These are phyloP conservation scores for Nitzschia inconspicua DNA, from an alignment of 108 stramenopile genomes.

Conservation along the genomic window DNA sequence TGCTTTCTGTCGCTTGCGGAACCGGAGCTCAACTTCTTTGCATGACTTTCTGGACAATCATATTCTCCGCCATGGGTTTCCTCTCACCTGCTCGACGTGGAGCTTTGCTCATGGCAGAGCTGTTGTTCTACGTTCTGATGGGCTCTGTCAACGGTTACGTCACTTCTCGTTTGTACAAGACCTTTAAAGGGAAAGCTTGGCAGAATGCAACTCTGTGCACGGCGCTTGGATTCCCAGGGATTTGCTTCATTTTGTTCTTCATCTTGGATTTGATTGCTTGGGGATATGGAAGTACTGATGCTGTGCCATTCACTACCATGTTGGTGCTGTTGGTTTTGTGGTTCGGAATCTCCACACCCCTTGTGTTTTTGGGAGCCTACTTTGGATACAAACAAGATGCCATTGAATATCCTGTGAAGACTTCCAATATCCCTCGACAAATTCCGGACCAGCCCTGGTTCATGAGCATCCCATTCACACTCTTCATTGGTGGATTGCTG, in stretches of 20 bases:
- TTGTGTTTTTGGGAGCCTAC: slow-evolving; percentile 96
- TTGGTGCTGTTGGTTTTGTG: slow-evolving; percentile 88
- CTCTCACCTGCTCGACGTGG: slow-evolving; percentile 96
- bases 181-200: slow-evolving; percentile 95
- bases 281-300: slow-evolving; percentile 74
- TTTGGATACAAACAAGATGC: slow-evolving; percentile 96
- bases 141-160: slow-evolving; percentile 91
- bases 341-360: slow-evolving; percentile 94
- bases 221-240: slow-evolving; percentile 89
- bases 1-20: slow-evolving; percentile 85
- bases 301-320: slow-evolving; percentile 92
- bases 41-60: slow-evolving; percentile 87
- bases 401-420: slow-evolving; percentile 92
- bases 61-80: slow-evolving; percentile 94
- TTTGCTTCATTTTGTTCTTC: slow-evolving; percentile 85
- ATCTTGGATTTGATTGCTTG: slow-evolving; percentile 83
- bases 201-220: slow-evolving; percentile 89
- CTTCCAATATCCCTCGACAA: slow-evolving; percentile 86
- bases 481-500: slow-evolving; percentile 92
- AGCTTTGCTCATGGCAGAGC: slow-evolving; percentile 92
- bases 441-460: slow-evolving; percentile 96
- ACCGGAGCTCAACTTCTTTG: slow-evolving; percentile 88
- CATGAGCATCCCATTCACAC: slow-evolving; percentile 79
- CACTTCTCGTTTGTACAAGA: slow-evolving; percentile 96
- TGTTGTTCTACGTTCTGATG: slow-evolving; percentile 95